Percentiles rank a stretch among this genome's conserved stretches.
phyloP scores from a whole-genome alignment of 768 basidiomycete species.

The Hygrophoropsis aurantiaca region DNA sequence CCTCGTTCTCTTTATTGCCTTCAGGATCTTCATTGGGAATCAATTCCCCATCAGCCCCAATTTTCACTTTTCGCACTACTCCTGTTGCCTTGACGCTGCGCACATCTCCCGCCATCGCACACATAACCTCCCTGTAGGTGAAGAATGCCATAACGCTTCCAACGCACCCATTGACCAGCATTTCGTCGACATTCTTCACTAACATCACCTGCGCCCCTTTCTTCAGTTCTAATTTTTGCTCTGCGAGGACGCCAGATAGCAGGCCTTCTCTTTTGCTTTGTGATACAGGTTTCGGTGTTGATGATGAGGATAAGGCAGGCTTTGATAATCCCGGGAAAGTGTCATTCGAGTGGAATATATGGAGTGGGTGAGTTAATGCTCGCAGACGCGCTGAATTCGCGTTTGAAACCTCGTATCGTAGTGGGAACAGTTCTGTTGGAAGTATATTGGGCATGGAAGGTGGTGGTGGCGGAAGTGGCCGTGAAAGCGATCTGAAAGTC shows the following conservation, averaged over 20 bases:
- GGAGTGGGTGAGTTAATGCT: constrained; percentile 41
- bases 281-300: constrained; percentile 30
- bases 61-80: constrained; percentile 33
- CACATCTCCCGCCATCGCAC: constrained; percentile 6
- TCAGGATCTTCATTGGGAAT: constrained; percentile 4
- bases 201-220: constrained; percentile 66
- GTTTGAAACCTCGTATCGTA: constrained; percentile 66
- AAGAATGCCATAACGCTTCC: constrained; percentile 61
- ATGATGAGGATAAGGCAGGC: background rate
- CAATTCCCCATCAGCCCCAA: constrained; percentile 28
- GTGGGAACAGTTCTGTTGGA: constrained; percentile 61
- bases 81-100: constrained; percentile 31
- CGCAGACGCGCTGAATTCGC: constrained; percentile 58
- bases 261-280: constrained; percentile 49
- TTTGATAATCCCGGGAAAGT: constrained; percentile 25
- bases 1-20: constrained; percentile 35
- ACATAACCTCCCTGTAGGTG: constrained; percentile 19
- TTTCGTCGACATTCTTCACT: constrained; percentile 61
- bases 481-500: constrained; percentile 48
- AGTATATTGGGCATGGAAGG: constrained; percentile 31
- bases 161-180: constrained; percentile 71
- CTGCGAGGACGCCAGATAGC: constrained; percentile 63
- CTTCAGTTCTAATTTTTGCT: constrained; percentile 55
- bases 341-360: constrained; percentile 53
- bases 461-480: constrained; percentile 21